Percentiles rank a stretch among this genome's conserved stretches.
phyloP scores from a whole-genome alignment of 805 yeast genomes.

The Starmerella floricola region DNA sequence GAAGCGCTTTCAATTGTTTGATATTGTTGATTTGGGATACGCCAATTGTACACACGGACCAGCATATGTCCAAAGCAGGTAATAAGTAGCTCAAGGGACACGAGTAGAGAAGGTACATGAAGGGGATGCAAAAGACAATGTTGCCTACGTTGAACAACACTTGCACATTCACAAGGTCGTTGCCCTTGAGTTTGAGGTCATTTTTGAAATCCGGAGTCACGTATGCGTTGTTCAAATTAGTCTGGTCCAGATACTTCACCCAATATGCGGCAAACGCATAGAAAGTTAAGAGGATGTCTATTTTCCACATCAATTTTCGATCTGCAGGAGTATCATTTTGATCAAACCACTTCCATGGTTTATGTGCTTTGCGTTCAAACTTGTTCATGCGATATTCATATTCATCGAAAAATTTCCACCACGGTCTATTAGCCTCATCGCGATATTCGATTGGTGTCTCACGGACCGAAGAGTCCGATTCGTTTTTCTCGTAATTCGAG shows the following conservation, averaged over 20 bases:
- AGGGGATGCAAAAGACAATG: constrained; percentile 50
- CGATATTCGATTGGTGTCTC: constrained; percentile 13
- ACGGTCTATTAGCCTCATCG: constrained; percentile 26
- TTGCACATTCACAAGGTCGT: constrained; percentile 48
- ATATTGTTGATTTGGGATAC: constrained; percentile 40
- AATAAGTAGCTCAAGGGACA: constrained; percentile 43
- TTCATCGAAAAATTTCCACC: constrained; percentile 40
- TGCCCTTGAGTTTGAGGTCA: constrained; percentile 45
- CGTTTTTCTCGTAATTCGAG: constrained; percentile 5
- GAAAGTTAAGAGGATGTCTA: constrained; percentile 43
- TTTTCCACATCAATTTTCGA: constrained; percentile 37
- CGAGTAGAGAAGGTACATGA: constrained; percentile 44
- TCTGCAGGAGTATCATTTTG: constrained; percentile 40
- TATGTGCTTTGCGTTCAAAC: constrained; percentile 24
- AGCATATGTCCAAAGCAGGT: constrained; percentile 47
- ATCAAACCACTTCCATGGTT: constrained; percentile 48
- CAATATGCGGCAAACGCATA: constrained; percentile 52
- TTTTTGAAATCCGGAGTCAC: constrained; percentile 31
- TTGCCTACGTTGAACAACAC: constrained; percentile 49
- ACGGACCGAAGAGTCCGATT: not conserved
- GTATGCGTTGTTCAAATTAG: constrained; percentile 53
- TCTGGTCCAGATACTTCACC: constrained; percentile 53
- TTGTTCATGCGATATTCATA: constrained; percentile 44
- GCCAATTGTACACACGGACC: constrained; percentile 56
- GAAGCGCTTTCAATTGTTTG: constrained; percentile 43